phyloP scores from a whole-genome alignment of 2,329 filamentous ascomycete species.

The Talaromyces islandicus region DNA sequence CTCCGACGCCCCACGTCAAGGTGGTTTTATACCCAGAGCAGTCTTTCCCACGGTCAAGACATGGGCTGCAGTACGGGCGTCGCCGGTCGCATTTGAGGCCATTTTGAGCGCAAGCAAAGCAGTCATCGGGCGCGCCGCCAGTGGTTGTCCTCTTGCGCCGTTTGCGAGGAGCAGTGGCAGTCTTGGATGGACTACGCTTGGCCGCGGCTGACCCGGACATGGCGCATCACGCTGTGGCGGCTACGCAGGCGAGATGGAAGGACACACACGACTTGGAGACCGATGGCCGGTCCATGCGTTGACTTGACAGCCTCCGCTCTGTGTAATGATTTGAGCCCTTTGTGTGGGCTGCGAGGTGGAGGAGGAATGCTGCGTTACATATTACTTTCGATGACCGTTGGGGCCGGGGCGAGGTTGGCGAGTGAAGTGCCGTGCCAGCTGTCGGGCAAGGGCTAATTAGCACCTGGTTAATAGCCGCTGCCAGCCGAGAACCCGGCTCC shows the following conservation, averaged over 20 bases:
- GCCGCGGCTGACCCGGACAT: slow-evolving; percentile 8
- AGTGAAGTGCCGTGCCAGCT: neutral
- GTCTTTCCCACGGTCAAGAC: slow-evolving; percentile 82
- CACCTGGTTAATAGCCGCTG: neutral
- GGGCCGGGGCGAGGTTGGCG: neutral
- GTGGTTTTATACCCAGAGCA: slow-evolving; percentile 96
- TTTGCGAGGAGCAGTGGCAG: slow-evolving; percentile 46
- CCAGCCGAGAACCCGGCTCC: neutral
- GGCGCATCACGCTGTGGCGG: slow-evolving; percentile 4
- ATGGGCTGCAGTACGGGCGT: slow-evolving; percentile 91
- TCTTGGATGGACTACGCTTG: slow-evolving; percentile 17
- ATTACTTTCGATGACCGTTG: neutral
- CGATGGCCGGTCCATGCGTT: neutral
- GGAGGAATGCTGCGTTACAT: neutral
- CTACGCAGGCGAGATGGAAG: neutral
- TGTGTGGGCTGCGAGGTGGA: neutral
- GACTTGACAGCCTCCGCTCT: neutral
- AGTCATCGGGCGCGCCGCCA: slow-evolving; percentile 87
- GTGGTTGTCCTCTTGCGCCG: slow-evolving; percentile 75
- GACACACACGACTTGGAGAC: neutral
- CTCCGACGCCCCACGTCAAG: slow-evolving; percentile 92
- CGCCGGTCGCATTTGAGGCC: slow-evolving; percentile 82
- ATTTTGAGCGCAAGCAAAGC: slow-evolving; percentile 85
- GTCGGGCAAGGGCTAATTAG: neutral
- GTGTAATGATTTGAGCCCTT: neutral